A percentile compares a stretch with the other conserved stretches of the same genome.
Evolutionary conservation across 2,329 filamentous ascomycete genomes (phyloP).

Genomic region (Cercospora sp.): DNA sequence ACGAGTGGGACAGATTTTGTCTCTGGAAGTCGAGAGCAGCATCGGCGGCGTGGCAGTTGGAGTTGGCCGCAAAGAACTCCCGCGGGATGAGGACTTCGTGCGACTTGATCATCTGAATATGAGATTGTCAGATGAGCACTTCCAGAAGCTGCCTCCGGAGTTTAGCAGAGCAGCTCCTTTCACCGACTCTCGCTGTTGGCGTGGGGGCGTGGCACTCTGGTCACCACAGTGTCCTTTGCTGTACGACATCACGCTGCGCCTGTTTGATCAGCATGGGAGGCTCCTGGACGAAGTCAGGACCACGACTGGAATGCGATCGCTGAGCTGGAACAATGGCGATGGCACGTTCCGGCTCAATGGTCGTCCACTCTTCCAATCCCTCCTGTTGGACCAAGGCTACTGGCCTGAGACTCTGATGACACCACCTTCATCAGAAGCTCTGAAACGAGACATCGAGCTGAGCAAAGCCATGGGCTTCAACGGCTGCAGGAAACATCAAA

Average conservation of each 20-base stretch:
- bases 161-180: slow-evolving; percentile 41
- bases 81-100: slow-evolving; percentile 53
- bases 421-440: slow-evolving; percentile 49
- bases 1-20: slow-evolving; percentile 48
- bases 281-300: slow-evolving; percentile 60
- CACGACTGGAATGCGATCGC: slow-evolving; percentile 60
- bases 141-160: slow-evolving; percentile 43
- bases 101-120: slow-evolving; percentile 50
- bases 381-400: slow-evolving; percentile 64
- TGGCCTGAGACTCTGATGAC: slow-evolving; percentile 64
- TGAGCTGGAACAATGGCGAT: slow-evolving; percentile 60
- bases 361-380: slow-evolving; percentile 60
- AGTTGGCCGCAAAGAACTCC: slow-evolving; percentile 47
- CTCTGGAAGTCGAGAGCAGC: slow-evolving; percentile 56
- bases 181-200: slow-evolving; percentile 48
- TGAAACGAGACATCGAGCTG: slow-evolving; percentile 57
- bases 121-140: slow-evolving; percentile 49
- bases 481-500: slow-evolving; percentile 65
- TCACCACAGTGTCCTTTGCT: slow-evolving; percentile 59
- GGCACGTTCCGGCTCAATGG: slow-evolving; percentile 61
- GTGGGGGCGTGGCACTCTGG: slow-evolving; percentile 61
- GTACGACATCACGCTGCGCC: slow-evolving; percentile 56
- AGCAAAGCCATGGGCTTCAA: slow-evolving; percentile 64
- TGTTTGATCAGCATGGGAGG: slow-evolving; percentile 46
- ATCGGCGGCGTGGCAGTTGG: slow-evolving; percentile 53